Evolutionary conservation across 805 yeast genomes (phyloP), one percentile per base, ranked within the genome.

Genomic region (Metschnikowia shivogae): DNA sequence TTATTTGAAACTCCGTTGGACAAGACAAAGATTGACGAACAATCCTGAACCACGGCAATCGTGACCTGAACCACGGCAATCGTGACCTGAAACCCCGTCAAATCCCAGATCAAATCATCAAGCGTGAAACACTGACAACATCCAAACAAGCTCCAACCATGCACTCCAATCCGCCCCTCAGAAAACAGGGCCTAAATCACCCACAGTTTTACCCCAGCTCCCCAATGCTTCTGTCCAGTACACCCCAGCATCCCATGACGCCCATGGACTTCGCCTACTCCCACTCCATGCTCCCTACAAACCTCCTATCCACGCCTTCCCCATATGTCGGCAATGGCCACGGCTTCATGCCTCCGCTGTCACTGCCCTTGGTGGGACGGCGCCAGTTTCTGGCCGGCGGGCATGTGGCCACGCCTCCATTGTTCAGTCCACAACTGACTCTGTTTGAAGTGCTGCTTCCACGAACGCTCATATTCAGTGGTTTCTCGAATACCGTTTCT

Each of bases 191-290:
- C 39, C 41, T 29, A 19, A 44, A 22, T 38, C 39, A 13, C 39
- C 43, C 44, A 7, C 49, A 47, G 26, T 43, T 42, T 22, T 46
- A 27, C 30, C 20, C 32, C 24, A 36, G 28, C 19, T 19, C 32
- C 2, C 26, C 39, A 6, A 36, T 28, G 45, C 49, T 37, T 31
- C 32, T 11, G 19, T 19, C 17, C 28, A 13, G 19, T 3, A 24
- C 44, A 12, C 39, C 44, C 11, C 45, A 35, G 39, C 34, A 34
- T 11, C 54, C 56, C 35, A 42, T 50, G 52, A 52, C 57, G 6
- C 86, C 88, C 1, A 72, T 81, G 54, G 87, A 82, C 56, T 60
- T 76, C 45, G 64, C 75, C 4, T 82, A 81, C 54, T 81, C 84
- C 7, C 75, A 79, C 4, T 75, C 82, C 11, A 71, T 82, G 70